Percentiles rank a stretch among this genome's conserved stretches.
These are phyloP conservation scores for Galerina marginata DNA, from an alignment of 768 basidiomycete genomes.

Conservation along the genomic window DNA sequence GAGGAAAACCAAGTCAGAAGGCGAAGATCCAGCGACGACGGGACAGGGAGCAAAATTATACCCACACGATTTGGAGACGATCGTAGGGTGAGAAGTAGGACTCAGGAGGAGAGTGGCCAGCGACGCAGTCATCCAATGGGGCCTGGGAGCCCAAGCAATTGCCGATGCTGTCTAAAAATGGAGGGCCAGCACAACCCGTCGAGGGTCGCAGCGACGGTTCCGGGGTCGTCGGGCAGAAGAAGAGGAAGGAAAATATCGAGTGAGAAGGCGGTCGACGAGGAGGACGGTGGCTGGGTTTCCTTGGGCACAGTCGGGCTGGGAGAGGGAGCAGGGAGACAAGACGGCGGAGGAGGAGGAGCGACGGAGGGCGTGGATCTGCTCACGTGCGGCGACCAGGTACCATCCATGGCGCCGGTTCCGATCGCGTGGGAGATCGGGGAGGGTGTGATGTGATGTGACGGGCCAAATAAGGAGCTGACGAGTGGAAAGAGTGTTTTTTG, in stretches of 20 bases:
- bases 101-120: slow-evolving; percentile 10
- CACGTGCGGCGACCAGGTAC: slow-evolving; percentile 42
- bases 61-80: background rate
- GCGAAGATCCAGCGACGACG: slow-evolving; percentile 21
- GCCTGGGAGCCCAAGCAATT: slow-evolving; percentile 9
- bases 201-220: slow-evolving; percentile 5
- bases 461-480: slow-evolving; percentile 25
- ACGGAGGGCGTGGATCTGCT: slow-evolving; percentile 6
- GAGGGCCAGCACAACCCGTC: background rate
- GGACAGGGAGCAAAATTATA: slow-evolving; percentile 9
- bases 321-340: slow-evolving; percentile 7
- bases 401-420: slow-evolving; percentile 31
- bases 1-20: slow-evolving; percentile 8
- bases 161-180: slow-evolving; percentile 12
- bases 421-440: slow-evolving; percentile 30
- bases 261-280: background rate
- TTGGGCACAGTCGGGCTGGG: slow-evolving; percentile 12
- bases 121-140: slow-evolving; percentile 9
- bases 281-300: slow-evolving; percentile 13
- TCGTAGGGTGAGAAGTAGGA: slow-evolving; percentile 9
- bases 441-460: slow-evolving; percentile 20
- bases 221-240: slow-evolving; percentile 11
- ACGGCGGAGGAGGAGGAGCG: slow-evolving; percentile 6
- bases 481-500: slow-evolving; percentile 2
- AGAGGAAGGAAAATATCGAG: background rate